Percentiles rank a stretch among this genome's conserved stretches.
These are phyloP conservation scores for Cucumis hystrix DNA, from an alignment of 306 rosid genomes.

Conservation along the genomic window DNA sequence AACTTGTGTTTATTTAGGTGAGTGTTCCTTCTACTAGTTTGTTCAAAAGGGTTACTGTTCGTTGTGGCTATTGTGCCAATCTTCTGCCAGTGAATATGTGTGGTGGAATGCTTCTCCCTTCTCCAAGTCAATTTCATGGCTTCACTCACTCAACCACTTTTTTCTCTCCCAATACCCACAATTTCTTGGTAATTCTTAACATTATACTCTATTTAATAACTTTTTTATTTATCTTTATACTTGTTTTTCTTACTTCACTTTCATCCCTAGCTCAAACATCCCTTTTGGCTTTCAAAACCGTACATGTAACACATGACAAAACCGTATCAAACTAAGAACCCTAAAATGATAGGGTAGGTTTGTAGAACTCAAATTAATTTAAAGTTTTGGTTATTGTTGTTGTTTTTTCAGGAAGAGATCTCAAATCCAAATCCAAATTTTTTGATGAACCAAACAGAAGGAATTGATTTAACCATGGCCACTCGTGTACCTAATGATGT, in stretches of 20 bases:
- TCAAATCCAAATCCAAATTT: conserved; percentile 47
- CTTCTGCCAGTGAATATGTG: conserved; percentile 78
- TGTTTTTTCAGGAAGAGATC: conserved; percentile 59
- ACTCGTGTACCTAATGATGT: conserved; percentile 49
- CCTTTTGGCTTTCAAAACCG: neutral
- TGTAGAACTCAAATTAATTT: neutral
- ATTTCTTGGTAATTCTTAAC: conserved; percentile 35
- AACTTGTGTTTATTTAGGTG: conserved; percentile 31
- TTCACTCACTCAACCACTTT: conserved; percentile 32
- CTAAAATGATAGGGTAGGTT: neutral
- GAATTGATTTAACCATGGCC: conserved; percentile 33
- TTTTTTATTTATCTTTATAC: neutral
- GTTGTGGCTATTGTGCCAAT: conserved; percentile 97
- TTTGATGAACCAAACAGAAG: conserved; percentile 48
- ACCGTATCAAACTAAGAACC: neutral
- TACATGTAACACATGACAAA: neutral
- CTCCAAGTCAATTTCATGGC: conserved; percentile 56
- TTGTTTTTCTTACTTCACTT: neutral
- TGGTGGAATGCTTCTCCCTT: conserved; percentile 43
- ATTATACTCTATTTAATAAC: neutral
- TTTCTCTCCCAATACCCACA: conserved; percentile 42
- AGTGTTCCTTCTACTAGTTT: conserved; percentile 79
- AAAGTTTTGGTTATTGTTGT: neutral
- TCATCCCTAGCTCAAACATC: neutral
- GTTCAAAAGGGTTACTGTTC: conserved; percentile 86